Conservation (phyloP, 108 stramenopile genomes). For the Parmales sp. region DNA sequence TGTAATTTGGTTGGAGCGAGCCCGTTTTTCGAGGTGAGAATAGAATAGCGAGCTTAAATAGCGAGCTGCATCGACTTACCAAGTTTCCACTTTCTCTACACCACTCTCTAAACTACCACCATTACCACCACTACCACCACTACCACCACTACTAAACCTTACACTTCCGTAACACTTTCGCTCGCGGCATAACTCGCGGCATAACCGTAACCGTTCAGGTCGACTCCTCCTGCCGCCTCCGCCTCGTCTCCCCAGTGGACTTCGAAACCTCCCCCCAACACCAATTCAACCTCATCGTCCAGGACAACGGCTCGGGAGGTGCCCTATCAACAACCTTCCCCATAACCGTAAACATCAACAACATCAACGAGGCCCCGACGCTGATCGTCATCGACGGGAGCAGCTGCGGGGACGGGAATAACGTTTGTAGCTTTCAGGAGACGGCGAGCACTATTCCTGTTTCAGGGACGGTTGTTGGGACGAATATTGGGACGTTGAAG, state of each 20-base stretch:
- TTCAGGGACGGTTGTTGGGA: not conserved
- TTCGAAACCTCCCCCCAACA: not conserved
- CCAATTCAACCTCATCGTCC: not conserved
- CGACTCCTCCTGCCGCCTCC: not conserved
- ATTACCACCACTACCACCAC: too few relatives aligned
- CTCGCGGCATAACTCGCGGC: too few relatives aligned
- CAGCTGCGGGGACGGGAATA: not conserved
- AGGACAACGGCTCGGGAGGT: constrained; percentile 1
- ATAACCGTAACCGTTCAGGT: too few relatives aligned
- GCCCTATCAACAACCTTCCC: too few relatives aligned
- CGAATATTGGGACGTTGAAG: not conserved
- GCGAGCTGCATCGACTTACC: too few relatives aligned
- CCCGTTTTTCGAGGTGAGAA: not conserved
- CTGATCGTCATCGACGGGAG: not conserved
- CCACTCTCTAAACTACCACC: too few relatives aligned
- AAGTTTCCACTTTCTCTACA: too few relatives aligned
- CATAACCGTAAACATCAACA: not conserved
- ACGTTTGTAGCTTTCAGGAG: not conserved
- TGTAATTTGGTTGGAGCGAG: not conserved
- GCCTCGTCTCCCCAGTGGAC: not conserved
- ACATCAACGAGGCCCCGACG: constrained; percentile 4
- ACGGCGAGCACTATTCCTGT: not conserved
- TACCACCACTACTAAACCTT: too few relatives aligned
- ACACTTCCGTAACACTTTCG: too few relatives aligned
- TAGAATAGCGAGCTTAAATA: too few relatives aligned